Evolutionary conservation across 108 stramenopile genomes (phyloP).

Genomic region (Skeletonema tropicum): DNA sequence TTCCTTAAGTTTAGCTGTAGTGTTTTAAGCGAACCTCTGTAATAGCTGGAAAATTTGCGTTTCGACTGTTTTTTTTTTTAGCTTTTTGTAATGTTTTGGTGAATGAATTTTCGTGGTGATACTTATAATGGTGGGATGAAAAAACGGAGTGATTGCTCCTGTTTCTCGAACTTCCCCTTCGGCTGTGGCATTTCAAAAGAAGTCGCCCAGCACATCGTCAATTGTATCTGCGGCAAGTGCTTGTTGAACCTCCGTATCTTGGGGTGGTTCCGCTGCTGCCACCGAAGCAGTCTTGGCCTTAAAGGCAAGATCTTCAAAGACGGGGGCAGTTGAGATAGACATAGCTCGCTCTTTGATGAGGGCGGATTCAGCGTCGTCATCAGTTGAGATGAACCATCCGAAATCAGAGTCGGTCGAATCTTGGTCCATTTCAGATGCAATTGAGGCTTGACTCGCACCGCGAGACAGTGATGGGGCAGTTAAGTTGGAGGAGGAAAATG

Average conservation of each 20-base stretch:
- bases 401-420: conserved; percentile 12
- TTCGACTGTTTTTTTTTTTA: conserved; percentile 3
- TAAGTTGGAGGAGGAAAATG: conserved; percentile 24
- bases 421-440: not conserved
- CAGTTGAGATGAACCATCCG: conserved; percentile 48
- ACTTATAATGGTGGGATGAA: not conserved
- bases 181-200: conserved; percentile 14
- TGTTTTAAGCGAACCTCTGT: not conserved
- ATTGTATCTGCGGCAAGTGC: conserved; percentile 47
- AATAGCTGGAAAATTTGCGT: not conserved
- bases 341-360: conserved; percentile 1
- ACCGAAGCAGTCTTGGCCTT: conserved; percentile 10
- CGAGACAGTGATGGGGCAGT: conserved; percentile 14
- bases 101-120: conserved; percentile 1
- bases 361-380: conserved; percentile 22
- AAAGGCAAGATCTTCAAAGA: conserved; percentile 17
- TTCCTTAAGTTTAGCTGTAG: not conserved
- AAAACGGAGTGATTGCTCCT: not conserved
- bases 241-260: conserved; percentile 40
- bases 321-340: conserved; percentile 2
- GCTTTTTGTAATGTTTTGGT: not conserved
- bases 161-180: conserved; percentile 6
- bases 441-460: conserved; percentile 4
- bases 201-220: conserved; percentile 47
- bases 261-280: not conserved